A percentile compares a stretch with the other conserved stretches of the same genome.
Conservation (phyloP, 164 flowering plant genomes). For the Warburgia ugandensis region DNA sequence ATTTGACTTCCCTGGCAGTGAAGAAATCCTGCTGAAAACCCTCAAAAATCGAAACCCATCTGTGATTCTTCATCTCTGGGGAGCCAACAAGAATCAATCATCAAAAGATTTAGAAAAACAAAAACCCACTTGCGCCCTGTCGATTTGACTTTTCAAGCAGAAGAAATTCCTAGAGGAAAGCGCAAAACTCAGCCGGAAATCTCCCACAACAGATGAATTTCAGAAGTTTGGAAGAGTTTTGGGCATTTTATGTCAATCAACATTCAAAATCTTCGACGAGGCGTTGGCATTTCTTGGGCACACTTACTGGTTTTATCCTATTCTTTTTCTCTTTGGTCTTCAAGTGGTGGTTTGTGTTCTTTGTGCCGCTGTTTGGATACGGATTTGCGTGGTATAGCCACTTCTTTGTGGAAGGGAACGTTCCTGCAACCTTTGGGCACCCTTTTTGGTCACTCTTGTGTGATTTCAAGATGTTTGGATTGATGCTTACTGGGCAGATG, state of each 20-base stretch:
- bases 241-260: conserved; percentile 83
- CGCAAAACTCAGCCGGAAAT: no score
- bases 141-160: no score
- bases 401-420: conserved; percentile 81
- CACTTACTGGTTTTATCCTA: conserved; percentile 36
- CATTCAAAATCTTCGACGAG: conserved; percentile 85
- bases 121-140: no score
- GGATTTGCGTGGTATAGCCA: conserved; percentile 97
- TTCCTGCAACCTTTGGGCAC: conserved; percentile 82
- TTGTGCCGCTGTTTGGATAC: conserved; percentile 62
- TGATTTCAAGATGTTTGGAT: conserved; percentile 90
- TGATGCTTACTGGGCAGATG: conserved; percentile 89
- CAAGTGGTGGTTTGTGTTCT: conserved; percentile 59
- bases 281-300: conserved; percentile 86
- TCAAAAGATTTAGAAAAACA: no score
- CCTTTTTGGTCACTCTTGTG: conserved; percentile 84
- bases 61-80: no score
- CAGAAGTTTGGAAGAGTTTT: conserved; percentile 85
- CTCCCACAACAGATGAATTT: conserved; percentile 48
- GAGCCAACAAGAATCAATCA: no score
- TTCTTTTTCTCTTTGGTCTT: conserved; percentile 42
- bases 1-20: no score
- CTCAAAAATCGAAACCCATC: no score
- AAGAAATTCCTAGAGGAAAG: no score
- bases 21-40: no score